phyloP scores from a whole-genome alignment of 352 stramenopile genomes.

The Peronospora tabacina region DNA sequence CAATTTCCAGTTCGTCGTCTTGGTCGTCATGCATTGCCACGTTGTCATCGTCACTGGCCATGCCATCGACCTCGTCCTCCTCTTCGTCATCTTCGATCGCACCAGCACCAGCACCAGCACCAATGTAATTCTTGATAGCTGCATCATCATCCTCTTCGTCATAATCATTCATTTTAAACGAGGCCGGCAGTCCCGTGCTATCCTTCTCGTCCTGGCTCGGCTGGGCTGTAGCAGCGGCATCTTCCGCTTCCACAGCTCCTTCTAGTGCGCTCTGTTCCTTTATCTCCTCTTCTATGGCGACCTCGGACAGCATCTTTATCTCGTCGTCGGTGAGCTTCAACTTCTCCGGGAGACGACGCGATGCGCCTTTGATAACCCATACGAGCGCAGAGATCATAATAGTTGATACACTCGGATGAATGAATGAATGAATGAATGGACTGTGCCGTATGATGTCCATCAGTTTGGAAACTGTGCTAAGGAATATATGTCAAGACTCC shows the following conservation, averaged over 20 bases:
- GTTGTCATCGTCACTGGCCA: background rate
- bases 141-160: constrained; percentile 81
- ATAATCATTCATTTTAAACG: constrained; percentile 87
- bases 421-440: constrained; percentile 12
- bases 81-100: constrained; percentile 43
- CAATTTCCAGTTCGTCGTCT: constrained; percentile 60
- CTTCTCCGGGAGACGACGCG: constrained; percentile 69
- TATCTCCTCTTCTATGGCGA: constrained; percentile 60
- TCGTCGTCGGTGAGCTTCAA: constrained; percentile 80
- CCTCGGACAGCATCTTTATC: constrained; percentile 71
- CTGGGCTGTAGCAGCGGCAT: constrained; percentile 26
- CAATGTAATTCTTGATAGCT: constrained; percentile 74
- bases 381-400: constrained; percentile 34
- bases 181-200: constrained; percentile 45
- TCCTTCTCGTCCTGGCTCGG: constrained; percentile 26
- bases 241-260: constrained; percentile 41
- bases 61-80: constrained; percentile 1
- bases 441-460: constrained; percentile 10
- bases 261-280: constrained; percentile 57
- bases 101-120: constrained; percentile 21
- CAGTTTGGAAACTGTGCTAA: constrained; percentile 10
- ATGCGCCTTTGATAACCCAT: constrained; percentile 34
- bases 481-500: background rate
- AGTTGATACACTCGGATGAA: constrained; percentile 1
- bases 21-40: constrained; percentile 34